phyloP scores from a whole-genome alignment of 2,329 filamentous ascomycete genomes.

The Lasiodiplodia sp. region DNA sequence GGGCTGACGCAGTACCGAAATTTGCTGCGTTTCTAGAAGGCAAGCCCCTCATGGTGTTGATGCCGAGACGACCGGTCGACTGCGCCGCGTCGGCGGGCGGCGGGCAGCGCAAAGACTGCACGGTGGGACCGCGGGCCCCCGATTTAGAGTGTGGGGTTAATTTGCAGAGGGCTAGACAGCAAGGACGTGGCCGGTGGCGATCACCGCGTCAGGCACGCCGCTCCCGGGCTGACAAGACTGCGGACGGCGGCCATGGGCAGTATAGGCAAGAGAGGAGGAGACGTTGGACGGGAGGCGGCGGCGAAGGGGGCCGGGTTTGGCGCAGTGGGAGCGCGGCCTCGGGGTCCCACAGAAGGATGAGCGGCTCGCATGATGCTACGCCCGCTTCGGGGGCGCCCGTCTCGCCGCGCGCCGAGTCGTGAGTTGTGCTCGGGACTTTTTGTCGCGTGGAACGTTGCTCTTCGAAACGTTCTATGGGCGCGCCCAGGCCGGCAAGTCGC shows the following conservation, averaged over 20 bases:
- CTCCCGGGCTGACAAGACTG: background rate
- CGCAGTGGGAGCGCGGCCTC: background rate
- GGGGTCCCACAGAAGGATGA: slow-evolving; percentile 22
- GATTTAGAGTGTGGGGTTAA: slow-evolving; percentile 25
- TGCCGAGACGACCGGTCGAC: slow-evolving; percentile 6
- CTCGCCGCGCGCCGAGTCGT: slow-evolving; percentile 14
- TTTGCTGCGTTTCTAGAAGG: slow-evolving; percentile 25
- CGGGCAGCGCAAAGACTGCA: slow-evolving; percentile 1
- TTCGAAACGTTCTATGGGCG: slow-evolving; percentile 17
- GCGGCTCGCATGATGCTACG: slow-evolving; percentile 25
- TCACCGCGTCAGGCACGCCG: slow-evolving; percentile 18
- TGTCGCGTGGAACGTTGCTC: slow-evolving; percentile 19
- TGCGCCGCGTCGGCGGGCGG: background rate
- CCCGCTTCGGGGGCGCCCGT: slow-evolving; percentile 11
- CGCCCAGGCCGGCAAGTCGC: slow-evolving; percentile 15
- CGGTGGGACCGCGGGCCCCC: background rate
- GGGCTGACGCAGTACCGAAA: slow-evolving; percentile 21
- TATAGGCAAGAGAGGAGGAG: background rate
- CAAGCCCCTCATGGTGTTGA: slow-evolving; percentile 10
- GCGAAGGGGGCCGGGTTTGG: background rate
- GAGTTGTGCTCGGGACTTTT: slow-evolving; percentile 8
- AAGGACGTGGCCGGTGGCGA: slow-evolving; percentile 15
- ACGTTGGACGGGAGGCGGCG: background rate
- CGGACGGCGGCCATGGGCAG: background rate
- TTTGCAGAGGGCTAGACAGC: slow-evolving; percentile 25